Evolutionary conservation across 768 basidiomycete species (phyloP).

Genomic region (Mycena epipterygia): DNA sequence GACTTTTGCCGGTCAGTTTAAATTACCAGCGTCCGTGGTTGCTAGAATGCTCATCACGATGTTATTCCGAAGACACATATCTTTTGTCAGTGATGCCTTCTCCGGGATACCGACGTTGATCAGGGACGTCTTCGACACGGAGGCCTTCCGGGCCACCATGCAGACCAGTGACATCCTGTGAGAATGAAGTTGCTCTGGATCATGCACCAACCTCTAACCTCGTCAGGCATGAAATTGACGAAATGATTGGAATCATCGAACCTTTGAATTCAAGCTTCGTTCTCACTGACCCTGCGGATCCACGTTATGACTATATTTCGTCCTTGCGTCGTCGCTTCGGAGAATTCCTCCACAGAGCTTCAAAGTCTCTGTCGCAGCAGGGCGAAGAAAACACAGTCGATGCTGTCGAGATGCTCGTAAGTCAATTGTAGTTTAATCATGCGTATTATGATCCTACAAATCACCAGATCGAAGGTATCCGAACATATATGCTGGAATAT

Average conservation of each 20-base stretch:
- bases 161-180: constrained; percentile 79
- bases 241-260: constrained; percentile 60
- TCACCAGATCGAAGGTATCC: constrained; percentile 73
- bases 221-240: constrained; percentile 30
- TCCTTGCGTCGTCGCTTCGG: constrained; percentile 74
- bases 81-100: constrained; percentile 81
- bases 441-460: constrained; percentile 1
- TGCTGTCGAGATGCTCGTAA: constrained; percentile 79
- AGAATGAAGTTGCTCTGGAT: constrained; percentile 38
- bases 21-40: background rate
- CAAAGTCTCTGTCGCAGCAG: constrained; percentile 74
- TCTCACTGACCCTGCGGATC: constrained; percentile 74
- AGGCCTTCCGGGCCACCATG: constrained; percentile 59
- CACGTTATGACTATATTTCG: constrained; percentile 72
- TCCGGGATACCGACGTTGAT: constrained; percentile 78
- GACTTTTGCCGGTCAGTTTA: constrained; percentile 85
- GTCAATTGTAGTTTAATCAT: constrained; percentile 34
- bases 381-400: constrained; percentile 88
- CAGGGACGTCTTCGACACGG: constrained; percentile 64
- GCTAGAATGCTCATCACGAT: background rate
- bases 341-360: constrained; percentile 77
- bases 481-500: constrained; percentile 81
- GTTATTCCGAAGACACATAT: constrained; percentile 65
- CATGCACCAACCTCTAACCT: background rate
- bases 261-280: constrained; percentile 77